Evolutionary conservation across 768 basidiomycete species (phyloP).

Genomic region (Tulasnella calospora): DNA sequence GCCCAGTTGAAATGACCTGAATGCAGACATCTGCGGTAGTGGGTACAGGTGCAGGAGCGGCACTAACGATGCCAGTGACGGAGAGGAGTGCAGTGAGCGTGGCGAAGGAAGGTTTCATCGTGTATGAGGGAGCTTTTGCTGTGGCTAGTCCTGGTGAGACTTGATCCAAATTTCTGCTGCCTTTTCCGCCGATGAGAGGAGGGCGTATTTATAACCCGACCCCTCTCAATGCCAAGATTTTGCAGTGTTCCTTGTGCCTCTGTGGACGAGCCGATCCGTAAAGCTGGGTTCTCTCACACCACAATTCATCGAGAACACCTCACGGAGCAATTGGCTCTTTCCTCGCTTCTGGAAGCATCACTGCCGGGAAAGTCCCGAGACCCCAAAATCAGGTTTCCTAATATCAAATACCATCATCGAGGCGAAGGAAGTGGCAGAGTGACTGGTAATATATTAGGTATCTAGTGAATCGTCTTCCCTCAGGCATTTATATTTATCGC

Average conservation of each 20-base stretch:
- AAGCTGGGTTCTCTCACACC: background rate
- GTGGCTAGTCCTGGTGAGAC: background rate
- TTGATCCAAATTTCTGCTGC: background rate
- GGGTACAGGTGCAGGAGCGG: background rate
- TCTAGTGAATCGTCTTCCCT: background rate
- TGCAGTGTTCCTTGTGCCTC: background rate
- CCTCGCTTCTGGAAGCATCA: background rate
- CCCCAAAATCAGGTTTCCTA: background rate
- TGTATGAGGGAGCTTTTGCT: background rate
- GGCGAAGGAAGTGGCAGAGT: background rate
- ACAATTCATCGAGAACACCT: background rate
- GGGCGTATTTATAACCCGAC: background rate
- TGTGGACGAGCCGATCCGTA: background rate
- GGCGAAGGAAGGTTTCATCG: background rate
- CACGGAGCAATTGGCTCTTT: conserved; percentile 1
- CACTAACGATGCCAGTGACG: background rate
- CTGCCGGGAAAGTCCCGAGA: background rate
- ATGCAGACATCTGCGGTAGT: background rate
- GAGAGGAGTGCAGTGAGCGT: background rate
- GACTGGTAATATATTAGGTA: too few relatives aligned
- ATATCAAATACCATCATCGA: background rate
- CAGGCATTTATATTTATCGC: background rate
- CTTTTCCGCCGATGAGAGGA: background rate
- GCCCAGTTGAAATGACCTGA: background rate
- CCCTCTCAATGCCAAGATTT: background rate